phyloP scores from a whole-genome alignment of 345 rosid genomes.

The Populus alba region DNA sequence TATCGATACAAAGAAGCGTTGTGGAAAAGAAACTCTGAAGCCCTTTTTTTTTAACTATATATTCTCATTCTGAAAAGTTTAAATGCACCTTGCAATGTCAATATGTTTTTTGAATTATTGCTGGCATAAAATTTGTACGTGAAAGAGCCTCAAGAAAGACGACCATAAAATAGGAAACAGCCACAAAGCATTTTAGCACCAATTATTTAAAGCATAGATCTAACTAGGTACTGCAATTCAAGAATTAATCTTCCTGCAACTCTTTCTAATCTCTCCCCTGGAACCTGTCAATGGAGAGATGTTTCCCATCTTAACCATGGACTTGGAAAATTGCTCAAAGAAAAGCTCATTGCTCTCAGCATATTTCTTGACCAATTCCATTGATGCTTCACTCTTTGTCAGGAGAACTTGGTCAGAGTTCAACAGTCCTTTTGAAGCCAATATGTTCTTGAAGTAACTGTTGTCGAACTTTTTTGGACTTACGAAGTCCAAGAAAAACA shows the following conservation, averaged over 20 bases:
- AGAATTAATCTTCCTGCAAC: conserved; percentile 71
- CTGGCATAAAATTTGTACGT: too few species aligned
- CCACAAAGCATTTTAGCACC: too few species aligned
- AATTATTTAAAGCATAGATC: background rate
- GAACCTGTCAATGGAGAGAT: conserved; percentile 79
- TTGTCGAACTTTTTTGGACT: conserved; percentile 66
- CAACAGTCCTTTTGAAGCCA: conserved; percentile 68
- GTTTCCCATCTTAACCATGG: conserved; percentile 89
- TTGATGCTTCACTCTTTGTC: conserved; percentile 51
- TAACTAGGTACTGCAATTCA: conserved; percentile 5
- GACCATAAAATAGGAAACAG: too few species aligned
- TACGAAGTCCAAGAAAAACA: conserved; percentile 32
- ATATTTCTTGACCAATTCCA: conserved; percentile 68
- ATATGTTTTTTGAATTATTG: too few species aligned
- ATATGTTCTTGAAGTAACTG: conserved; percentile 73
- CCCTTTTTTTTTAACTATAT: too few species aligned
- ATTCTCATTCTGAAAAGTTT: too few species aligned
- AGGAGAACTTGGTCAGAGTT: conserved; percentile 76
- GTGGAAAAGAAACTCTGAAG: too few species aligned
- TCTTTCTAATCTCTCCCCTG: conserved; percentile 75
- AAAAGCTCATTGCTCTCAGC: conserved; percentile 60
- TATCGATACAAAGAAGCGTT: too few species aligned
- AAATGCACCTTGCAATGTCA: too few species aligned
- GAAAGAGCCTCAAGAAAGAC: too few species aligned
- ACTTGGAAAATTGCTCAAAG: conserved; percentile 71